Base-by-base conservation (phyloP, 495 filamentous ascomycete genomes). In the Neurospora discreta region DNA sequence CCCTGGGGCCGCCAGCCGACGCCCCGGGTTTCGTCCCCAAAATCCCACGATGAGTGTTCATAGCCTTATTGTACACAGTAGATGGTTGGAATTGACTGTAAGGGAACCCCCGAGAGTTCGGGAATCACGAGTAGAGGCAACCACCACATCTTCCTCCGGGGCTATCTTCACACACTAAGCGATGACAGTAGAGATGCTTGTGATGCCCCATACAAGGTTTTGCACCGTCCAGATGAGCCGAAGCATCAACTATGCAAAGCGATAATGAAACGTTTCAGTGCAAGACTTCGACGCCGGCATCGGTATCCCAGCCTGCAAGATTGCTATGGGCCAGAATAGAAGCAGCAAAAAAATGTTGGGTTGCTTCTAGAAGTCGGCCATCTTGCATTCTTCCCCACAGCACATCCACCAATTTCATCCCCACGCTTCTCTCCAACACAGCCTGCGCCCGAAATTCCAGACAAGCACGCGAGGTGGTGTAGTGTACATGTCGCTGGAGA, bases 401-500 rank as follows among this genome's bases (percentile, higher is more conserved):
- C 13, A 68, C 39, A 38, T 73, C 46, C 68, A 71, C 52, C 52
- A 65, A 65, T 65, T 72, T 58, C 74, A 77, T 78, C 75, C 77
- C 77, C 77, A 71, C 76, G 74, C 74, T 69, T 38, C 7, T 71
- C 65, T 69, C 72, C 52, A 65, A 71, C 75, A 76, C 73, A 68
- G 73, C 73, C 74, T 72, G 73, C 52, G 52, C 77, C 75, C 72
- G 60, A 75, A 39, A 42, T 75, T 75, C 75, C 74, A 75, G 71
- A 72, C 44, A 40, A 69, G 70, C 52, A 58, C 43, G 69, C 43
- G 41, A 39, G 70, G 73, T 36, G 6, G 4, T 36, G 33, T 36
- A 36, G 33, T 36, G 33, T 71, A 73, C 69, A 40, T 18, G 36
- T 26, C 11, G 70, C 52, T 39, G 74, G 74, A 70, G 69, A 74